Conservation (phyloP, 1,139 yeast species). For the Candida gigantensis region DNA sequence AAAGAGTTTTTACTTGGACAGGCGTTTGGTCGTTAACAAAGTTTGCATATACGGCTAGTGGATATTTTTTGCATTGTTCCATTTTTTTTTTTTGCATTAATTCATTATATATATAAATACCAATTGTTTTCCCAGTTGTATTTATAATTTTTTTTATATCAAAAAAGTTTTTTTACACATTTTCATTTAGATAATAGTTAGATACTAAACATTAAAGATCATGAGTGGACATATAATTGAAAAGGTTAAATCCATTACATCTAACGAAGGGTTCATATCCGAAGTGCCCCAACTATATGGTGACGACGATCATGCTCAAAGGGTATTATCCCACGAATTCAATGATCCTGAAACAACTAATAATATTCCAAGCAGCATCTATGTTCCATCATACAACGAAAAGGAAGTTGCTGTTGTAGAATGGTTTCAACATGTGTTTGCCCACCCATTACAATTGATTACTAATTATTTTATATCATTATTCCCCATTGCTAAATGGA, state of each 20-base stretch:
- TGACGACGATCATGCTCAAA: constrained; percentile 11
- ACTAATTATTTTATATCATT: constrained; percentile 56
- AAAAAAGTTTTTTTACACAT: no score
- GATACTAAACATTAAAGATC: no score
- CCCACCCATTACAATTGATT: constrained; percentile 42
- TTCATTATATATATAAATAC: no score
- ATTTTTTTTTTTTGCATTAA: no score
- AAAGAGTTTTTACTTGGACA: no score
- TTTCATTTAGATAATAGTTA: no score
- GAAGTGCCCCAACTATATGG: constrained; percentile 23
- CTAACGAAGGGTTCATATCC: constrained; percentile 18
- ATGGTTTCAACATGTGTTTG: constrained; percentile 39
- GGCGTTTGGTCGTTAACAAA: no score
- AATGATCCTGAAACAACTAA: constrained; percentile 4
- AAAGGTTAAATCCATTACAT: constrained; percentile 13
- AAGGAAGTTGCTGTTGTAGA: constrained; percentile 46
- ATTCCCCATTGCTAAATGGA: constrained; percentile 82
- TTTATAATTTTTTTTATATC: no score
- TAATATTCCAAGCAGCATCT: constrained; percentile 9
- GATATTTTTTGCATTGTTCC: no score
- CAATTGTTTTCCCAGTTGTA: no score
- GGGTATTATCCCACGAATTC: constrained; percentile 16
- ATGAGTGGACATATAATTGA: constrained; percentile 15
- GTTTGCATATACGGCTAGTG: no score
- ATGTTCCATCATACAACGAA: constrained; percentile 45